Evolutionary conservation across 495 filamentous ascomycete genomes (phyloP), one percentile per base, ranked within the genome.

Genomic region (Penicillium arizonense): DNA sequence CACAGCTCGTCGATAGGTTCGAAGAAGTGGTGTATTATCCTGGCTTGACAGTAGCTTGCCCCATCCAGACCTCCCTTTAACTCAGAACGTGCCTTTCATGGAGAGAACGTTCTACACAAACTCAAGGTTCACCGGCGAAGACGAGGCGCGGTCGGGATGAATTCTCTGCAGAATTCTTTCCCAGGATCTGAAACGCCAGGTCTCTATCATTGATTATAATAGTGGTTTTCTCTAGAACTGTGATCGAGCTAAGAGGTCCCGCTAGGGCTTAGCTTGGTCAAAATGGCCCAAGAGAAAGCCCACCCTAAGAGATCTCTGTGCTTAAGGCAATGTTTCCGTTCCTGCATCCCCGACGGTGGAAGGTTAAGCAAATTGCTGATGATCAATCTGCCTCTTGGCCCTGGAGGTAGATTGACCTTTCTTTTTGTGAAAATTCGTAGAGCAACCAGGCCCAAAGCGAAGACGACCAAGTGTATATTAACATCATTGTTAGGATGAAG

Each of bases 291-390:
- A 40, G 20, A 26, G 34, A 1, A 4, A 26, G 42, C 44, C 11
- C 47, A 66, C 64, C 77, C 52, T 82, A 82, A 82, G 10, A 68
- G 45, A 30, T 78, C 72, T 45, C 80, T 81, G 53, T 79, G 77
- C 47, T 76, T 68, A 1, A 77, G 46, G 78, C 78, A 82, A 52
- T 81, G 77, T 18, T 69, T 47, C 49, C 64, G 71, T 52, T 81
- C 77, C 2, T 65, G 61, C 13, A 47, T 52, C 0, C 72, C 76
- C 10, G 67, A 51, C 12, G 64, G 50, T 7, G 78, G 78, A 3
- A 80, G 55, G 45, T 81, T 75, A 7, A 56, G 52, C 8, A 81
- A n/a, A 58, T 80, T 80, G 6, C 79, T 76, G 20, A 82, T 45
- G 13, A 82, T 38, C 12, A 75, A 75, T 9, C 69, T 48, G 0